Conservation (phyloP, 2,329 filamentous ascomycete species). For the Diaporthe sp. region DNA sequence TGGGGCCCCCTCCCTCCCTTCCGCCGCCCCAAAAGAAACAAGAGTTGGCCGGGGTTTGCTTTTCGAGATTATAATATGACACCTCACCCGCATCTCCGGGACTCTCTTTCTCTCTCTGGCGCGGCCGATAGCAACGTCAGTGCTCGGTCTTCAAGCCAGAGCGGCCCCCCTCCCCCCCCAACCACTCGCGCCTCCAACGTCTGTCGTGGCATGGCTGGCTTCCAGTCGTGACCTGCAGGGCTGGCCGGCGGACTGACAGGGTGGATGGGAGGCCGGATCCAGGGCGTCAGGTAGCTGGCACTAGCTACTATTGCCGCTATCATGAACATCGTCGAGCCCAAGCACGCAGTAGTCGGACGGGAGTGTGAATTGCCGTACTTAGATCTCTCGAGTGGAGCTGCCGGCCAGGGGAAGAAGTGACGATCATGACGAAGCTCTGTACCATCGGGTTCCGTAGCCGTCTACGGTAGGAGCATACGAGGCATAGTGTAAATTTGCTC, state of each 20-base stretch:
- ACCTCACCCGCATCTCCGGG: slow-evolving; percentile 36
- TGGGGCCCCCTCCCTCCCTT: neutral
- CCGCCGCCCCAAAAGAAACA: neutral
- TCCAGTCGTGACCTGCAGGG: slow-evolving; percentile 1
- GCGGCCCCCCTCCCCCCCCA: neutral
- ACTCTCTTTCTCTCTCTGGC: neutral
- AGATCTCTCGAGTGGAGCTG: neutral
- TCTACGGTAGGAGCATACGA: neutral
- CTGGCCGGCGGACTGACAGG: too few species aligned
- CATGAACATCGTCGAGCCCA: neutral
- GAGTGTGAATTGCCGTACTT: neutral
- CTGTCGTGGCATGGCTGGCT: slow-evolving; percentile 23
- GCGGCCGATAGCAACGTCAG: slow-evolving; percentile 4
- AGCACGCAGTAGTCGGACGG: neutral
- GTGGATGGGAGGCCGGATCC: neutral
- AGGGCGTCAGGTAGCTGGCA: neutral
- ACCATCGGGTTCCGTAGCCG: neutral
- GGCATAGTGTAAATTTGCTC: neutral
- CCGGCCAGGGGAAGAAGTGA: neutral
- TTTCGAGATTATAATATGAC: slow-evolving; percentile 35
- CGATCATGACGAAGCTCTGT: slow-evolving; percentile 16
- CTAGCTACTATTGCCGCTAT: neutral
- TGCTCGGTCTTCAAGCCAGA: neutral
- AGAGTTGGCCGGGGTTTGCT: neutral
- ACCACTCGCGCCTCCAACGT: neutral